Conservation (phyloP, 352 stramenopile species). For the Blastocystis hominis region DNA sequence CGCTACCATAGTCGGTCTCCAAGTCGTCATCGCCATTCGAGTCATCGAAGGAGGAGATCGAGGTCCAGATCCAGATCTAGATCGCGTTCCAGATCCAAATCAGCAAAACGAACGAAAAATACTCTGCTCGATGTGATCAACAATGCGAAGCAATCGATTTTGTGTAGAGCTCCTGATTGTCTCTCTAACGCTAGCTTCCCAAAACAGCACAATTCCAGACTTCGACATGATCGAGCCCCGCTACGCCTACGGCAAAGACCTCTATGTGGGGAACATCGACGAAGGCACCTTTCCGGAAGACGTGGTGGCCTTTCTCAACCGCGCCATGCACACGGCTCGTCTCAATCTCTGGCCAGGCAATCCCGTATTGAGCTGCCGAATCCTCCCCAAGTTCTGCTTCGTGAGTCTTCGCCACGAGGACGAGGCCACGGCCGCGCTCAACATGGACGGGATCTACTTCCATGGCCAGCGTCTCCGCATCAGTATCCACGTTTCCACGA, state of each 20-base stretch:
- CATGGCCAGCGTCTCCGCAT: slow-evolving; percentile 42
- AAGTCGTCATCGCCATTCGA: not conserved
- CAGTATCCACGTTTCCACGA: not conserved
- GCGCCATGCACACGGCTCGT: not conserved
- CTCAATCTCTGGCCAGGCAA: slow-evolving; percentile 35
- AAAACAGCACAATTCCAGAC: not conserved
- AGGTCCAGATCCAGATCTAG: not conserved
- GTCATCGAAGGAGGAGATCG: not conserved
- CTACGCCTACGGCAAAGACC: slow-evolving; percentile 19
- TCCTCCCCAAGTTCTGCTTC: slow-evolving; percentile 50
- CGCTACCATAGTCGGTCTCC: not conserved
- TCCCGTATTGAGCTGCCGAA: not conserved
- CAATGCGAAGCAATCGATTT: not conserved
- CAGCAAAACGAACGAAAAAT: not conserved
- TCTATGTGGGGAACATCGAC: slow-evolving; percentile 35
- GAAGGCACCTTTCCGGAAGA: slow-evolving; percentile 23
- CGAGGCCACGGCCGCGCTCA: slow-evolving; percentile 1
- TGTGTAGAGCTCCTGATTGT: not conserved
- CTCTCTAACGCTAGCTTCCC: not conserved
- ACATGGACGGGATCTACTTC: slow-evolving; percentile 43
- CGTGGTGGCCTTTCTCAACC: slow-evolving; percentile 24
- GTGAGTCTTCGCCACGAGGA: slow-evolving; percentile 40
- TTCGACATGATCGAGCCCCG: slow-evolving; percentile 42
- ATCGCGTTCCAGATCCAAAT: not conserved
- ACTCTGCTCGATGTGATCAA: slow-evolving; percentile 10